These are phyloP conservation scores for Pseudocercospora crystallina DNA, from an alignment of 2,329 filamentous ascomycete species.

Conservation along the genomic window DNA sequence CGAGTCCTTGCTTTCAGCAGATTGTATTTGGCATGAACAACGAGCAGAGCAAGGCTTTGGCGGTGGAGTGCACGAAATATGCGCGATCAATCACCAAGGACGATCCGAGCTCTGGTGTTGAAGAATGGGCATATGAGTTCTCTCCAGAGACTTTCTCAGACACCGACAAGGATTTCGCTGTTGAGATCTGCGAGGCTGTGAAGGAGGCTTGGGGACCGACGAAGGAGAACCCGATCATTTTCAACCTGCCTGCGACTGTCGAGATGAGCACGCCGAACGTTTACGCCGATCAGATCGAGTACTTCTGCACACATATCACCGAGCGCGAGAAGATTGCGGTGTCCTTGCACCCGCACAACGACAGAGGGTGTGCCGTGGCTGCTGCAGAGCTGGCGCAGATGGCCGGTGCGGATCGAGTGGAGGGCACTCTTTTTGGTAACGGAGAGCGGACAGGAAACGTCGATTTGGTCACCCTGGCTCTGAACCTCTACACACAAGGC, in stretches of 20 bases:
- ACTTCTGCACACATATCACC: conserved; percentile 82
- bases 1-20: conserved; percentile 89
- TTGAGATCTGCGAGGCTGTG: conserved; percentile 86
- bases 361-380: conserved; percentile 84
- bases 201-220: conserved; percentile 89
- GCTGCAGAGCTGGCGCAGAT: conserved; percentile 92
- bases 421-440: conserved; percentile 91
- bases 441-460: conserved; percentile 95
- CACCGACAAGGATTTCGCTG: conserved; percentile 76
- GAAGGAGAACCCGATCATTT: conserved; percentile 79
- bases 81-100: conserved; percentile 88
- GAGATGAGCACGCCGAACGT: conserved; percentile 94
- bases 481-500: conserved; percentile 95
- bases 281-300: conserved; percentile 95
- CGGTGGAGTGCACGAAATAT: conserved; percentile 80
- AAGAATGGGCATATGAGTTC: conserved; percentile 79
- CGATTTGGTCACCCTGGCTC: conserved; percentile 84
- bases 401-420: conserved; percentile 91
- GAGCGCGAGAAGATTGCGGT: conserved; percentile 86
- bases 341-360: conserved; percentile 91
- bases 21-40: conserved; percentile 88
- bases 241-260: conserved; percentile 95
- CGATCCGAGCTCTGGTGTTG: conserved; percentile 56
- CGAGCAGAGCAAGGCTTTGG: conserved; percentile 76
- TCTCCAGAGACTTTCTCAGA: conserved; percentile 89